These are phyloP conservation scores for Suhomyces emberorum DNA, from an alignment of 805 yeast genomes.

Conservation along the genomic window DNA sequence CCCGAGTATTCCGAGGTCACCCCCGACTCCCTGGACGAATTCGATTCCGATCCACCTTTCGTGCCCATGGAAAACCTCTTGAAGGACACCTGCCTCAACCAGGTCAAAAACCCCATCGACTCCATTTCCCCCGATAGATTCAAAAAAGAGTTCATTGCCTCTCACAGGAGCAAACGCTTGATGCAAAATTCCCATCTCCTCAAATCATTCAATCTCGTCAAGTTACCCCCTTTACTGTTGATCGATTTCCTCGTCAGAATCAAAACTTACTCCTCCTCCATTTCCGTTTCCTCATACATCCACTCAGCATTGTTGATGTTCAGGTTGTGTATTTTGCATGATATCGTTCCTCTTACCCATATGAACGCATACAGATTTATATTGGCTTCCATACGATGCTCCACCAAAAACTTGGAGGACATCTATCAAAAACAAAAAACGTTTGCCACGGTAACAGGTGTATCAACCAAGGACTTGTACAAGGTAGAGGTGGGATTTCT, in stretches of 20 bases:
- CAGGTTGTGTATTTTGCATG: slow-evolving; percentile 32
- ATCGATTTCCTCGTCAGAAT: slow-evolving; percentile 35
- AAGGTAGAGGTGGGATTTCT: slow-evolving; percentile 50
- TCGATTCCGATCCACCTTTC: slow-evolving; percentile 9
- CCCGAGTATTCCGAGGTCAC: slow-evolving; percentile 14
- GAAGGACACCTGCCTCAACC: slow-evolving; percentile 12
- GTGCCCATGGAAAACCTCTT: slow-evolving; percentile 24
- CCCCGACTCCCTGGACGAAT: slow-evolving; percentile 15
- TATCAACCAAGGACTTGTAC: slow-evolving; percentile 42
- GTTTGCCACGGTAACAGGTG: slow-evolving; percentile 45
- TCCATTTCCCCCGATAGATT: slow-evolving; percentile 13
- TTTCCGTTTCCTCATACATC: slow-evolving; percentile 37
- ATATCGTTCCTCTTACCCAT: slow-evolving; percentile 30
- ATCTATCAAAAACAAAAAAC: slow-evolving; percentile 40
- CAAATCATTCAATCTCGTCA: slow-evolving; percentile 31
- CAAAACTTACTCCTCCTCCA: slow-evolving; percentile 37
- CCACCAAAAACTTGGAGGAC: slow-evolving; percentile 43
- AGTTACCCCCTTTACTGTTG: slow-evolving; percentile 33
- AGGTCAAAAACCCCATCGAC: slow-evolving; percentile 15
- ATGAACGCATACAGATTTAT: slow-evolving; percentile 39
- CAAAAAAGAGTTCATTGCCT: slow-evolving; percentile 19
- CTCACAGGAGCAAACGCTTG: slow-evolving; percentile 13
- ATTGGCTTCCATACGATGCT: slow-evolving; percentile 36
- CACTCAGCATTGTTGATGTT: slow-evolving; percentile 39
- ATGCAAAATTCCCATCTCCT: slow-evolving; percentile 28